Percentiles rank a stretch among this genome's conserved stretches.
phyloP scores from a whole-genome alignment of 192 early-diverging fungal genomes.

The Lunasporangiospora selenospora region DNA sequence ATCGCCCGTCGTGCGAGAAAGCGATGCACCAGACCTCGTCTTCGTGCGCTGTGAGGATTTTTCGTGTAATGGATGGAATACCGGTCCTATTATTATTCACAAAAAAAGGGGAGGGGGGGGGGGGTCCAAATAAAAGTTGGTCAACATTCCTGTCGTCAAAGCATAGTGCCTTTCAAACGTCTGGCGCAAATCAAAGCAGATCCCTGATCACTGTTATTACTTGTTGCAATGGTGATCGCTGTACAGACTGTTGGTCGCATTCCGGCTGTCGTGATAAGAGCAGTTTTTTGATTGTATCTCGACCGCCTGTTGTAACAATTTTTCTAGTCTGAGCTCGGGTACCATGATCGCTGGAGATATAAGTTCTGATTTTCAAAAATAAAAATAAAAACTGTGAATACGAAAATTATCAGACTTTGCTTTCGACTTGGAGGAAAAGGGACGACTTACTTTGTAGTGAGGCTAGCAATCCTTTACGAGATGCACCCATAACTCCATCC shows the following conservation, averaged over 20 bases:
- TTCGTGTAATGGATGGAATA: constrained; percentile 65
- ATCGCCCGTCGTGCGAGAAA: constrained; percentile 89
- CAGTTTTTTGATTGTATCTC: constrained; percentile 78
- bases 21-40: constrained; percentile 98
- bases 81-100: constrained; percentile 30
- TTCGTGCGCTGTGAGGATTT: constrained; percentile 71
- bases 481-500: constrained; percentile 80
- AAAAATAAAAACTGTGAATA: neutral
- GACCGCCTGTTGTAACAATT: constrained; percentile 82
- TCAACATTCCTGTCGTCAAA: neutral
- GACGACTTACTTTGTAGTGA: constrained; percentile 67
- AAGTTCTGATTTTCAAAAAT: constrained; percentile 55
- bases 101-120: neutral
- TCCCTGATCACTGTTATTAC: too few relatives aligned
- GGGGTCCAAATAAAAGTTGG: neutral
- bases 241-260: constrained; percentile 66
- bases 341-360: constrained; percentile 87
- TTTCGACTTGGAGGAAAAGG: neutral
- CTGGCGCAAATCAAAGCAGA: too few relatives aligned
- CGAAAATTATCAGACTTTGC: neutral
- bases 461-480: constrained; percentile 66
- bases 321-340: constrained; percentile 84
- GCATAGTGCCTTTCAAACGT: too few relatives aligned
- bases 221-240: constrained; percentile 78
- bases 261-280: constrained; percentile 80